Conservation (phyloP, 306 rosid genomes). For the Lupinus albus region DNA sequence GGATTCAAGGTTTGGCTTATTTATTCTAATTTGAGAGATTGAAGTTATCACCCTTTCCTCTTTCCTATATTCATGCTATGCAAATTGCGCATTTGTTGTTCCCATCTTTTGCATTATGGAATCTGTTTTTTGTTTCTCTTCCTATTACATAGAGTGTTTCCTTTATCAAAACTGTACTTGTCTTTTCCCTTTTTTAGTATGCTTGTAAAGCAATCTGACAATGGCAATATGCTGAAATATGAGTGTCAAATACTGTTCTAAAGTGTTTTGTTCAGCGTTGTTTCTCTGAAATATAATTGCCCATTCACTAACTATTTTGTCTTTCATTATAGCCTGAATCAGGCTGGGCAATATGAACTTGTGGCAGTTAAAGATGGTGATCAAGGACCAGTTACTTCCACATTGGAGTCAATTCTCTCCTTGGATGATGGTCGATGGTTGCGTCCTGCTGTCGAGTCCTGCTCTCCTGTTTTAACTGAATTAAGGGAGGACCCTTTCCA, state of each 20-base stretch:
- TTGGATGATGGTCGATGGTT: constrained; percentile 86
- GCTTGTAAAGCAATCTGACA: constrained; percentile 16
- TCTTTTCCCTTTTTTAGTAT: neutral
- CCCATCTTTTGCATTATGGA: constrained; percentile 22
- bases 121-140: constrained; percentile 22
- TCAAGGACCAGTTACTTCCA: constrained; percentile 54
- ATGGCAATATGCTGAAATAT: constrained; percentile 21
- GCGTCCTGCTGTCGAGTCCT: constrained; percentile 54
- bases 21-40: constrained; percentile 30
- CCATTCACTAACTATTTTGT: constrained; percentile 41
- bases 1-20: constrained; percentile 59
- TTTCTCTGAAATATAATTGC: constrained; percentile 39
- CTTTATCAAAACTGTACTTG: constrained; percentile 1
- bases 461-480: constrained; percentile 54
- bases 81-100: constrained; percentile 30
- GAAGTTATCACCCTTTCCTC: constrained; percentile 10
- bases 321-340: constrained; percentile 62
- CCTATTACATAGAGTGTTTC: constrained; percentile 22
- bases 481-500: constrained; percentile 65
- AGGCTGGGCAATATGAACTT: constrained; percentile 67
- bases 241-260: constrained; percentile 8
- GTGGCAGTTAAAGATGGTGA: constrained; percentile 65
- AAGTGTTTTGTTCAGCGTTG: constrained; percentile 29
- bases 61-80: constrained; percentile 27
- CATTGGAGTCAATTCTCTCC: constrained; percentile 87